Conservation (phyloP, 2,329 filamentous ascomycete genomes). For the Tolypocladium guangdongense region DNA sequence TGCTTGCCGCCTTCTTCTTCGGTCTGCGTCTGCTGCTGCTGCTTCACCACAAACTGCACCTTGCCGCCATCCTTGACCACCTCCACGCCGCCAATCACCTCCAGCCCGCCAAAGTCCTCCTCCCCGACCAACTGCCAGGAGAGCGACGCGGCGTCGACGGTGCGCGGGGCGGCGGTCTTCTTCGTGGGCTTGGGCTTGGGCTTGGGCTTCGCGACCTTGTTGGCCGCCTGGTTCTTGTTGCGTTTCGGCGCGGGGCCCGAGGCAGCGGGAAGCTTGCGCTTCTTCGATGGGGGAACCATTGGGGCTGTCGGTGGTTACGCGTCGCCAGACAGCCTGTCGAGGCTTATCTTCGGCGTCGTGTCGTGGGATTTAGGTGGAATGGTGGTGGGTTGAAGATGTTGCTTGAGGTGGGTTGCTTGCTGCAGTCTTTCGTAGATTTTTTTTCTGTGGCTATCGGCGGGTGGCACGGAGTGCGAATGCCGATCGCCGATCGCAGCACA, state of each 20-base stretch:
- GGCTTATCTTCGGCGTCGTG: background rate
- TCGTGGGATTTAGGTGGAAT: background rate
- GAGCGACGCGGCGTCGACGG: slow-evolving; percentile 36
- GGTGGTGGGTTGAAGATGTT: background rate
- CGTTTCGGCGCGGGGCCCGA: slow-evolving; percentile 24
- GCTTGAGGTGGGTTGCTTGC: background rate
- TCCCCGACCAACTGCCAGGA: slow-evolving; percentile 72
- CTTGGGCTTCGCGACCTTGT: background rate
- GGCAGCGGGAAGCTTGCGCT: slow-evolving; percentile 26
- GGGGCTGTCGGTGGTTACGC: background rate
- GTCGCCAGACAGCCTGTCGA: background rate
- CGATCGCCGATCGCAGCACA: background rate
- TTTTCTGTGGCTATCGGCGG: background rate
- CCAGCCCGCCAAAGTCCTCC: slow-evolving; percentile 83
- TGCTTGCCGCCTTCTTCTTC: slow-evolving; percentile 9
- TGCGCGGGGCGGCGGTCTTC: slow-evolving; percentile 9
- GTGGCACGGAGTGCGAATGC: background rate
- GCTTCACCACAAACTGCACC: slow-evolving; percentile 42
- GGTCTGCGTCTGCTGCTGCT: slow-evolving; percentile 6
- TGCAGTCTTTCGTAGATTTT: background rate
- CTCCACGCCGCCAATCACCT: slow-evolving; percentile 86
- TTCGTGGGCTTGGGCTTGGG: slow-evolving; percentile 8
- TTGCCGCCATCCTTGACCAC: slow-evolving; percentile 57
- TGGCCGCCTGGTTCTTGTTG: slow-evolving; percentile 16
- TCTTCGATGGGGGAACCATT: slow-evolving; percentile 23